phyloP scores from a whole-genome alignment of 768 basidiomycete genomes.

The Peribolospora baueri region DNA sequence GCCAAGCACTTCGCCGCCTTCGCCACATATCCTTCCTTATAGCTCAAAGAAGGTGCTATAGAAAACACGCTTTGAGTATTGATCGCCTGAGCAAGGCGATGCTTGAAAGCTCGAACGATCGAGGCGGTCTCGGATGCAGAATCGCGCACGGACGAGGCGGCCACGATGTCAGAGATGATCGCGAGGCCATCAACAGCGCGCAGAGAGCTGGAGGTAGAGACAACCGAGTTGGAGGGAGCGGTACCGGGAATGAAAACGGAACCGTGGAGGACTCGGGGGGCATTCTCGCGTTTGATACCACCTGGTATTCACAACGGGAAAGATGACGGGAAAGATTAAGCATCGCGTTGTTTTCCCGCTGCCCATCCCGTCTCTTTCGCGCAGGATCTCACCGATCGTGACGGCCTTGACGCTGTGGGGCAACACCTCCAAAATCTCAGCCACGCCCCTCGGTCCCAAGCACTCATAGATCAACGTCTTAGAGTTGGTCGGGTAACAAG shows the following conservation, averaged over 20 bases:
- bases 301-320: slow-evolving; percentile 25
- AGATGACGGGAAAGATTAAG: too few relatives aligned
- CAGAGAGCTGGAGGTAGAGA: slow-evolving; percentile 20
- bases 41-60: too few relatives aligned
- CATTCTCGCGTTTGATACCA: slow-evolving; percentile 58
- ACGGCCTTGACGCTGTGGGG: slow-evolving; percentile 50
- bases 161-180: slow-evolving; percentile 64
- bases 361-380: not conserved
- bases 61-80: too few relatives aligned
- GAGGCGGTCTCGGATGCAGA: too few relatives aligned
- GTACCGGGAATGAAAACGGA: slow-evolving; percentile 25
- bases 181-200: slow-evolving; percentile 56
- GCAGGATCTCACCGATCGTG: slow-evolving; percentile 43
- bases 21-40: too few relatives aligned
- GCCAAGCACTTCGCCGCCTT: too few relatives aligned
- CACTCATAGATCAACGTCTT: slow-evolving; percentile 43
- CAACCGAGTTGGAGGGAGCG: slow-evolving; percentile 1
- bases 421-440: slow-evolving; percentile 37
- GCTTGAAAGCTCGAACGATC: too few relatives aligned
- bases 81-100: too few relatives aligned
- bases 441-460: slow-evolving; percentile 49
- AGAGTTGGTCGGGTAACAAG: slow-evolving; percentile 56
- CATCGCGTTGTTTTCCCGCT: not conserved
- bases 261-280: slow-evolving; percentile 50
- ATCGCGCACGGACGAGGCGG: slow-evolving; percentile 31